A percentile compares a stretch with the other conserved stretches of the same genome.
Conservation (phyloP, 1,284 basidiomycete genomes). For the Testicularia cyperi region DNA sequence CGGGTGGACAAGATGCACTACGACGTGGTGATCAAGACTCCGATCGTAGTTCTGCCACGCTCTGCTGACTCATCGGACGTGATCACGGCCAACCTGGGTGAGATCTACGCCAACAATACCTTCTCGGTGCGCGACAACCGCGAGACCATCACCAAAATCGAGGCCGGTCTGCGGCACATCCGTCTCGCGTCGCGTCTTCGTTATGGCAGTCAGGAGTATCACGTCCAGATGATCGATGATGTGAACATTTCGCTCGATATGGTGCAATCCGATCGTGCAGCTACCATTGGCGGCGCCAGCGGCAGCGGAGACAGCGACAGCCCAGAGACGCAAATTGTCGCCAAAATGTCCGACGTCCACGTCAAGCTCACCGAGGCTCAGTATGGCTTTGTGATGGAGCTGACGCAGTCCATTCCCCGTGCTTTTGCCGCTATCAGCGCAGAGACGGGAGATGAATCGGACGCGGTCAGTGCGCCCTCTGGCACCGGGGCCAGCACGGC, state of each 20-base stretch:
- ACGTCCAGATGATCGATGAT: slow-evolving; percentile 82
- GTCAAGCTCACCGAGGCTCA: slow-evolving; percentile 88
- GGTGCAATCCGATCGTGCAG: slow-evolving; percentile 64
- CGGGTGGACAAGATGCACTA: slow-evolving; percentile 76
- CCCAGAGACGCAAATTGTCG: slow-evolving; percentile 62
- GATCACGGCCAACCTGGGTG: slow-evolving; percentile 81
- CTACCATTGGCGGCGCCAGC: slow-evolving; percentile 1
- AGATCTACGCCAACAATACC: slow-evolving; percentile 80
- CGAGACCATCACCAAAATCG: slow-evolving; percentile 62
- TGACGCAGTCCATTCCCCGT: slow-evolving; percentile 75
- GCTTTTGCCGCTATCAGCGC: slow-evolving; percentile 63
- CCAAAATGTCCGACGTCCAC: slow-evolving; percentile 86
- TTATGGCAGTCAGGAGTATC: slow-evolving; percentile 41
- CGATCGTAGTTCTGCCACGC: slow-evolving; percentile 86
- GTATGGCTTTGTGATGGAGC: slow-evolving; percentile 74
- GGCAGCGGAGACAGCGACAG: slow-evolving; percentile 56
- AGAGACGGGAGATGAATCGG: slow-evolving; percentile 50
- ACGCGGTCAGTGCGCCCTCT: slow-evolving; percentile 5
- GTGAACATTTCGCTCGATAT: slow-evolving; percentile 77
- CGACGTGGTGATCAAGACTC: slow-evolving; percentile 84
- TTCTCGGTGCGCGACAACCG: slow-evolving; percentile 64
- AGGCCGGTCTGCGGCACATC: slow-evolving; percentile 81
- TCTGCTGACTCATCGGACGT: slow-evolving; percentile 72
- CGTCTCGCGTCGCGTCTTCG: slow-evolving; percentile 65
- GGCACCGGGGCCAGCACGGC: slow-evolving; percentile 4